Percentiles rank a stretch among this genome's conserved stretches.
phyloP scores from a whole-genome alignment of 1,284 basidiomycete species.

The Leccinum pachyderme region DNA sequence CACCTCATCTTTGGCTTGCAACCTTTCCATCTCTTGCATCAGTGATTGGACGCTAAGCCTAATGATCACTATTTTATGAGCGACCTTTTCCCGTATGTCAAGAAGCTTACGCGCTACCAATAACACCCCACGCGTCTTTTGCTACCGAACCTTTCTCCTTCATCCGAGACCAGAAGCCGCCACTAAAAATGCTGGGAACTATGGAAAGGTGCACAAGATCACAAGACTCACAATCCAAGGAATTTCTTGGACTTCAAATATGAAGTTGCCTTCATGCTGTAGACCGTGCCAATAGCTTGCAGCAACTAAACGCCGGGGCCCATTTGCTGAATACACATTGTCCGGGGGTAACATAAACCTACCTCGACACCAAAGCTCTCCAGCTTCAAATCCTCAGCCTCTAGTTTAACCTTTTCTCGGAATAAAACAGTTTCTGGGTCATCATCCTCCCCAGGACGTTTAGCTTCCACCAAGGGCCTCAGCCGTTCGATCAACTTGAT shows the following conservation, averaged over 20 bases:
- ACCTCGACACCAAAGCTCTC: constrained; percentile 99
- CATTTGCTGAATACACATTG: constrained; percentile 5
- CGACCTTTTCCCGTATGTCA: not conserved
- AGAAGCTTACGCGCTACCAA: constrained; percentile 79
- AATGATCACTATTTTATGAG: constrained; percentile 1
- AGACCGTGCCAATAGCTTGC: constrained; percentile 86
- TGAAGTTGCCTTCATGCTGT: constrained; percentile 90
- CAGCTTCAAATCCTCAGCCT: constrained; percentile 95
- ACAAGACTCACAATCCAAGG: constrained; percentile 70
- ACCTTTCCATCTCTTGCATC: constrained; percentile 85
- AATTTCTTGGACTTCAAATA: constrained; percentile 92
- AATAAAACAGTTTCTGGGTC: constrained; percentile 84
- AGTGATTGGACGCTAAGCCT: constrained; percentile 39
- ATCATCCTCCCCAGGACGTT: constrained; percentile 80
- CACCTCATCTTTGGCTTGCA: constrained; percentile 86
- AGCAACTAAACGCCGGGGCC: constrained; percentile 49
- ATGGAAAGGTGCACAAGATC: constrained; percentile 21
- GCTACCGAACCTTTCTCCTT: constrained; percentile 94
- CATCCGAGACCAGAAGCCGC: constrained; percentile 90
- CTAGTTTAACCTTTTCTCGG: constrained; percentile 74
- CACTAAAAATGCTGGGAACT: constrained; percentile 44
- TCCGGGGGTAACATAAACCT: constrained; percentile 15
- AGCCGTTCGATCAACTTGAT: constrained; percentile 81
- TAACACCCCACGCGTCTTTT: constrained; percentile 93
- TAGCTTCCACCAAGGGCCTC: constrained; percentile 86